Evolutionary conservation across 352 stramenopile species (phyloP).

Genomic region (Pythium sukuiense): DNA sequence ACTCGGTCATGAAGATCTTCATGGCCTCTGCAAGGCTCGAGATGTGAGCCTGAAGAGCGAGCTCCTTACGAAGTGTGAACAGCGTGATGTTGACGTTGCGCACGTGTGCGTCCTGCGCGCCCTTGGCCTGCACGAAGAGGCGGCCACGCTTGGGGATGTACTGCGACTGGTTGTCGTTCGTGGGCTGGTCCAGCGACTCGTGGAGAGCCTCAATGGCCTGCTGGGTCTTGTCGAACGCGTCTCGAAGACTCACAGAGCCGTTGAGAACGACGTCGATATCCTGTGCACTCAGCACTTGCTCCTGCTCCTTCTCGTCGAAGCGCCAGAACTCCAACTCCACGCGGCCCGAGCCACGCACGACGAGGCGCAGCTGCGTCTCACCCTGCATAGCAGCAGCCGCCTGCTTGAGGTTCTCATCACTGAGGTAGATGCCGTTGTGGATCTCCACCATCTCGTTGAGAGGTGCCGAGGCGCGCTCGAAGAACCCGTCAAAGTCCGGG

Average conservation of each 20-base stretch:
- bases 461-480: constrained; percentile 26
- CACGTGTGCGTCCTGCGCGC: constrained; percentile 28
- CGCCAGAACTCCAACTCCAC: constrained; percentile 40
- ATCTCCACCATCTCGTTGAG: constrained; percentile 36
- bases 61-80: constrained; percentile 43
- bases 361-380: constrained; percentile 44
- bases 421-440: constrained; percentile 54
- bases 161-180: constrained; percentile 31
- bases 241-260: constrained; percentile 22
- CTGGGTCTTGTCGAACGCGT: constrained; percentile 31
- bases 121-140: constrained; percentile 32
- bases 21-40: constrained; percentile 33
- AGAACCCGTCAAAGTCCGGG: constrained; percentile 29
- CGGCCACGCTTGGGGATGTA: constrained; percentile 40
- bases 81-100: constrained; percentile 34
- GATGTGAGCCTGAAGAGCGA: constrained; percentile 40
- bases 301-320: constrained; percentile 47
- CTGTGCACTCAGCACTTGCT: constrained; percentile 30
- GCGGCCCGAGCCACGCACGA: constrained; percentile 20
- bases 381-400: constrained; percentile 48
- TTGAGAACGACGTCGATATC: constrained; percentile 31
- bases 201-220: constrained; percentile 35
- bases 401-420: constrained; percentile 54
- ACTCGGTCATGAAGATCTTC: constrained; percentile 44
- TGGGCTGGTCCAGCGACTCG: constrained; percentile 34